Evolutionary conservation across 1,139 yeast species (phyloP).

Genomic region (Diutina sp.): DNA sequence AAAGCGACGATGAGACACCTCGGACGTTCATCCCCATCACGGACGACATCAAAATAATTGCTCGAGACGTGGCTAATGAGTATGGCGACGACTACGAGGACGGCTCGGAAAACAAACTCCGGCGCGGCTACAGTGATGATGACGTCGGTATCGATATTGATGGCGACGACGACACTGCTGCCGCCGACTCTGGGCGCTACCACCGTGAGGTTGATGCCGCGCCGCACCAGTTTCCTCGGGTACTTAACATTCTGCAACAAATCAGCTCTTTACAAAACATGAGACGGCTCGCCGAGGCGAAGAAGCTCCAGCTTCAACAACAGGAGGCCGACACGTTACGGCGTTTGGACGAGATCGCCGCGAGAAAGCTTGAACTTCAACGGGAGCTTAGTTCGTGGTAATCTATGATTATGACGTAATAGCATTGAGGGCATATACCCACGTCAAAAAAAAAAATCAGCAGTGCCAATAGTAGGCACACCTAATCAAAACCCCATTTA

Average conservation of each 20-base stretch:
- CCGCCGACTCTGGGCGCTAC: conserved; percentile 3
- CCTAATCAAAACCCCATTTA: background rate
- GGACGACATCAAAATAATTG: conserved; percentile 1
- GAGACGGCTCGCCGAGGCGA: background rate
- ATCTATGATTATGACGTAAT: background rate
- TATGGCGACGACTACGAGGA: conserved; percentile 6
- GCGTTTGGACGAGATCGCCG: background rate
- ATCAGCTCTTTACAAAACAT: background rate
- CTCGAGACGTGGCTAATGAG: conserved; percentile 3
- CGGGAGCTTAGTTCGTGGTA: background rate
- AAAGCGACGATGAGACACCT: background rate
- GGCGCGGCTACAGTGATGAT: background rate
- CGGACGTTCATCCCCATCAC: no score
- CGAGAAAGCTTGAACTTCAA: background rate
- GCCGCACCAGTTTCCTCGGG: conserved; percentile 2
- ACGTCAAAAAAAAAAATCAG: background rate
- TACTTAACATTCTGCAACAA: background rate
- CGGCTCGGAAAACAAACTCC: conserved; percentile 1
- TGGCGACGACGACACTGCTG: conserved; percentile 1
- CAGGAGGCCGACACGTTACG: background rate
- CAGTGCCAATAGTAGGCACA: background rate
- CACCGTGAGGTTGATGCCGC: conserved; percentile 6
- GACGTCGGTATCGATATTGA: conserved; percentile 3
- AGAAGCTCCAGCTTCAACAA: background rate
- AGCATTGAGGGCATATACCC: background rate